Evolutionary conservation across 768 basidiomycete species (phyloP).

Genomic region (Chlorophyllum brunneum): DNA sequence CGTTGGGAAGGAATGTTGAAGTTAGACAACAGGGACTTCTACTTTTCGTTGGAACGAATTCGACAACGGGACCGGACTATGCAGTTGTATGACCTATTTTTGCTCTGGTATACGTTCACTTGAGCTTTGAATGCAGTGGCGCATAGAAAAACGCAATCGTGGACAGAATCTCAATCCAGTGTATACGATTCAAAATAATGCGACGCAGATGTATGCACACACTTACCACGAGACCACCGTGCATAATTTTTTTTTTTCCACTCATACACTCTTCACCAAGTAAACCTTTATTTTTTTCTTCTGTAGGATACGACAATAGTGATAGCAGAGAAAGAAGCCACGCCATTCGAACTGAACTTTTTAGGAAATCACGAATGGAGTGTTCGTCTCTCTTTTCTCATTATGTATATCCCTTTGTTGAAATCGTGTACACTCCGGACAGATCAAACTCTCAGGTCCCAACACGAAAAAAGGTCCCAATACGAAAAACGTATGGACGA

Average conservation of each 20-base stretch:
- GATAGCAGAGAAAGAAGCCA: not conserved
- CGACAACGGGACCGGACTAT: not conserved
- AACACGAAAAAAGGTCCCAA: no score
- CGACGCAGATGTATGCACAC: not conserved
- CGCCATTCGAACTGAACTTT: not conserved
- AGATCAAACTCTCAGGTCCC: not conserved
- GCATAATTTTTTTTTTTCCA: not conserved
- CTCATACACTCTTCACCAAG: not conserved
- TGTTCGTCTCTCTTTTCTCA: not conserved
- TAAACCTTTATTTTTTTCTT: not conserved
- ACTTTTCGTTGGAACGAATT: not conserved
- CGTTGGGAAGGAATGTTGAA: not conserved
- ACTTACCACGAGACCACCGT: not conserved
- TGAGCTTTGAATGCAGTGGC: slow-evolving; percentile 1
- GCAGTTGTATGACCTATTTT: not conserved
- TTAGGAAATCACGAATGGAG: not conserved
- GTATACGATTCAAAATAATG: slow-evolving; percentile 3
- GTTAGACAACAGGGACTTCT: not conserved
- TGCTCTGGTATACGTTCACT: not conserved
- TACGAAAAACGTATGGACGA: not conserved
- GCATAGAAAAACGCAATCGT: not conserved
- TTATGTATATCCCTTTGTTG: not conserved
- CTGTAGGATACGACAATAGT: not conserved
- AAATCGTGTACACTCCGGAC: not conserved
- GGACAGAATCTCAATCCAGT: not conserved